phyloP scores from a whole-genome alignment of 176 grass and related monocot genomes.

The Rhynchospora tenuis region DNA sequence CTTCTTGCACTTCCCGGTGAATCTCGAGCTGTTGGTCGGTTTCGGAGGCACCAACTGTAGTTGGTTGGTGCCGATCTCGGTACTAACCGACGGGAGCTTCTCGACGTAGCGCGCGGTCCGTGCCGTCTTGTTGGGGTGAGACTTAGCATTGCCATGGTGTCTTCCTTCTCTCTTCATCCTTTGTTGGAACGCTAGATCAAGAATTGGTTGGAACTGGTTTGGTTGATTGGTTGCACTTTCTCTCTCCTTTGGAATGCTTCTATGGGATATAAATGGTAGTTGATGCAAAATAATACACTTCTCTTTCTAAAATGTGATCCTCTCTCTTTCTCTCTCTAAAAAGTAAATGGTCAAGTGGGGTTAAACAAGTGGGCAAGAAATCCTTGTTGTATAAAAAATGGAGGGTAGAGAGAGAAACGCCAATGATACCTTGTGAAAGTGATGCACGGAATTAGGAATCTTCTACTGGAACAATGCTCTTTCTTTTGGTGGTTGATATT shows the following conservation, averaged over 20 bases:
- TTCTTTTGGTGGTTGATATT: slow-evolving; percentile 22
- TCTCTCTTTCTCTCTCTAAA: neutral
- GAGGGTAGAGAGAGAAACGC: neutral
- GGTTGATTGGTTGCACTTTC: neutral
- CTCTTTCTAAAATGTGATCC: neutral
- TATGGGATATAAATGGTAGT: slow-evolving; percentile 8
- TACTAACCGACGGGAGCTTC: neutral
- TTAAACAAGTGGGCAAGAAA: slow-evolving; percentile 35
- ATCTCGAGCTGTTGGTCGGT: slow-evolving; percentile 36
- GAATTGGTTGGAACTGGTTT: slow-evolving; percentile 1
- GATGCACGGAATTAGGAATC: slow-evolving; percentile 25
- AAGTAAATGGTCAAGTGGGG: slow-evolving; percentile 25
- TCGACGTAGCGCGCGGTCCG: neutral
- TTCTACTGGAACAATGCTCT: slow-evolving; percentile 8
- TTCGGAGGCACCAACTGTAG: slow-evolving; percentile 1
- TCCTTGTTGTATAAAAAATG: neutral
- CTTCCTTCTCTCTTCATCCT: slow-evolving; percentile 85
- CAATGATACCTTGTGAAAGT: slow-evolving; percentile 32
- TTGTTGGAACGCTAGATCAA: neutral
- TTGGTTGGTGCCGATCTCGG: neutral
- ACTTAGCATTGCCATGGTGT: slow-evolving; percentile 54
- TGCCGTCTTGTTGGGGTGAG: slow-evolving; percentile 25
- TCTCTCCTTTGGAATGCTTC: slow-evolving; percentile 12
- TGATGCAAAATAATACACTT: slow-evolving; percentile 22
- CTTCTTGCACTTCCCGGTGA: slow-evolving; percentile 54